Percentiles rank a stretch among this genome's conserved stretches.
Evolutionary conservation across 805 yeast genomes (phyloP).

Genomic region (Yamadazyma phyllophila): DNA sequence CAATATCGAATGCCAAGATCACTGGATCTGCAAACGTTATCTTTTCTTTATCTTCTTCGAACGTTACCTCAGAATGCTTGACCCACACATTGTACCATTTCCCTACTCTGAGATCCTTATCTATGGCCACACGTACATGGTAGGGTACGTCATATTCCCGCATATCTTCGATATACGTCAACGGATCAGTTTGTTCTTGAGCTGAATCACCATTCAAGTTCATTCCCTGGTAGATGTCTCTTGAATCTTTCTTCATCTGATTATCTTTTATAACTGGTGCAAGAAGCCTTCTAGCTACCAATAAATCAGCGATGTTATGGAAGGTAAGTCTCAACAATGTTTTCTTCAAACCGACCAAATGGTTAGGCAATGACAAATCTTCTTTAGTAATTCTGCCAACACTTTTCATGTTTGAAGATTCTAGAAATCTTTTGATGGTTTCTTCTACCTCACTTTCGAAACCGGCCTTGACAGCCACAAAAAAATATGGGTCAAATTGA

Average conservation of each 20-base stretch:
- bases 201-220: constrained; percentile 36
- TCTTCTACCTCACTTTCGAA: constrained; percentile 82
- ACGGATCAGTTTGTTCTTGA: constrained; percentile 47
- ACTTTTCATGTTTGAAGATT: constrained; percentile 53
- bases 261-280: constrained; percentile 72
- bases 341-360: constrained; percentile 71
- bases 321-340: constrained; percentile 67
- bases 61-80: constrained; percentile 49
- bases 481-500: constrained; percentile 84
- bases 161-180: constrained; percentile 70
- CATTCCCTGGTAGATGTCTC: constrained; percentile 64
- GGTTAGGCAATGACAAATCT: constrained; percentile 81
- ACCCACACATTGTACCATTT: constrained; percentile 89
- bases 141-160: constrained; percentile 96
- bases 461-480: constrained; percentile 61
- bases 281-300: constrained; percentile 68
- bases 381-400: constrained; percentile 63
- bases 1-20: constrained; percentile 94
- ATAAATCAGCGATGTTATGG: constrained; percentile 69
- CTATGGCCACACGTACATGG: constrained; percentile 95
- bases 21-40: constrained; percentile 98
- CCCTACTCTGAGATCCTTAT: constrained; percentile 81
- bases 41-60: constrained; percentile 64
- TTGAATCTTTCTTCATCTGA: constrained; percentile 55
- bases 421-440: constrained; percentile 65